A percentile compares a stretch with the other conserved stretches of the same genome.
phyloP scores from a whole-genome alignment of 225 moss, liverwort and hornwort genomes.

The Marchantia polymorpha region DNA sequence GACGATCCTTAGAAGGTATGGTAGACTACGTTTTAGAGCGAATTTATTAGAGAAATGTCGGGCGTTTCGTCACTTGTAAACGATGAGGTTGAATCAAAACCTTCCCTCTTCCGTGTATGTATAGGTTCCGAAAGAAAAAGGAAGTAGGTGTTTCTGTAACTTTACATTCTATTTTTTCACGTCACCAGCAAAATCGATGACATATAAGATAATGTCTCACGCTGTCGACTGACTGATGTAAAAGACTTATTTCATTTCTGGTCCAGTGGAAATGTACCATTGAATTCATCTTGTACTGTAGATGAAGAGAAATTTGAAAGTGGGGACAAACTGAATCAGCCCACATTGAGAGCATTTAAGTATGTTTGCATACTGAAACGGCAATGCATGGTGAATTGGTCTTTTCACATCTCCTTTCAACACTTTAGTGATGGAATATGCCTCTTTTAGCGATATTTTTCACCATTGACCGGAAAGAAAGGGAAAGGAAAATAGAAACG shows the following conservation, averaged over 20 bases:
- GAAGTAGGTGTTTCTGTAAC: slow-evolving; percentile 19
- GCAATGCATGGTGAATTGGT: too few relatives aligned
- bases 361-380: too few relatives aligned
- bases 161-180: slow-evolving; percentile 19
- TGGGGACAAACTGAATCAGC: too few relatives aligned
- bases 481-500: too few relatives aligned
- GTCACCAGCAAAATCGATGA: slow-evolving; percentile 17
- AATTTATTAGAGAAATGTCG: slow-evolving; percentile 29
- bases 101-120: slow-evolving; percentile 19
- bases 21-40: slow-evolving; percentile 94
- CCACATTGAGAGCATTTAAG: too few relatives aligned
- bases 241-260: background rate
- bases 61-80: background rate
- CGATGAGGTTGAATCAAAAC: background rate
- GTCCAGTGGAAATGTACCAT: background rate
- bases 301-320: too few relatives aligned
- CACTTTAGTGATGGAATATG: background rate
- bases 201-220: slow-evolving; percentile 11
- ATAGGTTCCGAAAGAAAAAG: slow-evolving; percentile 15
- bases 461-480: too few relatives aligned
- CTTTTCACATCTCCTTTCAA: too few relatives aligned
- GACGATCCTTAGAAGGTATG: slow-evolving; percentile 71
- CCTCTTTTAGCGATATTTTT: too few relatives aligned
- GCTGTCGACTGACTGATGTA: background rate
- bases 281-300: too few relatives aligned